Evolutionary conservation across 495 filamentous ascomycete species (phyloP), one percentile per base, ranked within the genome.

Genomic region (Bombardia bombarda): DNA sequence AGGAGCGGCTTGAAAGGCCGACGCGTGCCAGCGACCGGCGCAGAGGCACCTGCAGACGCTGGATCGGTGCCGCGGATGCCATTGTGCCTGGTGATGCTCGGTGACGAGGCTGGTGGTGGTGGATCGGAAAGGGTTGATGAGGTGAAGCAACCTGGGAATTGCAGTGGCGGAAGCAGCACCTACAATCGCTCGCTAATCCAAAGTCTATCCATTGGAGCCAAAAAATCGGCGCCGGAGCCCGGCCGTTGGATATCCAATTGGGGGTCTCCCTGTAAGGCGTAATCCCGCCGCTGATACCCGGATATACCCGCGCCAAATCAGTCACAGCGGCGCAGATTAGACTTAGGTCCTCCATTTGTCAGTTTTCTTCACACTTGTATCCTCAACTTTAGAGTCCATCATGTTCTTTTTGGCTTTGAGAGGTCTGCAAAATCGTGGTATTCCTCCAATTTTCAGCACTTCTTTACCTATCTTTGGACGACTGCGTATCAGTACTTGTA

Each of bases 21-120:
- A 53, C 53, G 38, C 53, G 56, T 8, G 51, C 55, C 4, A 63
- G 40, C 19, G 51, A 53, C 28, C 51, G 51, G 37, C 60, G 60
- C 13, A 63, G 40, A 33, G 60, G 58, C 30, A 43, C 58, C 32
- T 61, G 58, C 17, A 63, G 45, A 30, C 56, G 47, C 32, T 59
- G 60, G 8, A 63, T 45, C 12, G 57, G 55, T 21, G 43, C 47
- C 2, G 58, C 23, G 6, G 60, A 59, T 8, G 53, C 53, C 60
- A 61, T 63, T 38, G 24, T 51, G n/a, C n/a, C n/a, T 37, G 21
- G 30, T 32, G 16, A 19, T 45, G 12, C 17, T 3, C n/a, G 24
- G 35, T 21, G n/a, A 9, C 6, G 9, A 4, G 40, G 39, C 13
- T n/a, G n/a, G 24, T n/a, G 42, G 28, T 17, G 34, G 31, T 32